Conservation (phyloP, 768 basidiomycete genomes). For the Clitopilus hobsonii region DNA sequence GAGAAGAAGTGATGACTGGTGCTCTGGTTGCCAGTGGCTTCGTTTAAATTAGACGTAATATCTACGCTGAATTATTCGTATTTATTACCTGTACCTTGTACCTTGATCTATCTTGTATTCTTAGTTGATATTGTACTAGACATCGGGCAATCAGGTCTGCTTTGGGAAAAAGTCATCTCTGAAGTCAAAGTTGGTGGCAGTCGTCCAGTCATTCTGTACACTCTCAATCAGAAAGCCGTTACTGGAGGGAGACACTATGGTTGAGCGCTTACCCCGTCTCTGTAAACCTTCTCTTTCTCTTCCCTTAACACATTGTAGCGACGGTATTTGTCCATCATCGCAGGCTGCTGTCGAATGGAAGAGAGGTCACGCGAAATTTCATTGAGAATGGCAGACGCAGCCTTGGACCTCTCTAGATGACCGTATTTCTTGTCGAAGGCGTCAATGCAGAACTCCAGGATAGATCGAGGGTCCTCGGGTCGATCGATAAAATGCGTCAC, state of each 20-base stretch:
- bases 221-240: neutral
- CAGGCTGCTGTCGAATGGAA: slow-evolving; percentile 58
- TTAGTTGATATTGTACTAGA: no score
- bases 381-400: slow-evolving; percentile 32
- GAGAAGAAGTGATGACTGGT: slow-evolving; percentile 14
- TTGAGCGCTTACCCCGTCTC: neutral
- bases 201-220: slow-evolving; percentile 52
- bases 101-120: no score
- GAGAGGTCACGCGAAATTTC: slow-evolving; percentile 46
- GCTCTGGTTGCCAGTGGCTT: neutral
- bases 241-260: slow-evolving; percentile 1
- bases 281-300: slow-evolving; percentile 18
- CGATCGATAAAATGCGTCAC: slow-evolving; percentile 24
- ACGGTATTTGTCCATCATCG: slow-evolving; percentile 54
- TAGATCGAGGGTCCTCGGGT: slow-evolving; percentile 29
- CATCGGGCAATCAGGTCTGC: slow-evolving; percentile 3
- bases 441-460: slow-evolving; percentile 38
- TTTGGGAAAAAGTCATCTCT: slow-evolving; percentile 48
- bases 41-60: neutral
- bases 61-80: neutral
- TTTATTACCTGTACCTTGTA: neutral
- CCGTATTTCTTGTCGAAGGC: slow-evolving; percentile 34
- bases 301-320: slow-evolving; percentile 59
- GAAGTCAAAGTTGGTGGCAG: slow-evolving; percentile 46
- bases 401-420: slow-evolving; percentile 26